phyloP scores from a whole-genome alignment of 768 basidiomycete genomes.

The Tulasnella sp. region DNA sequence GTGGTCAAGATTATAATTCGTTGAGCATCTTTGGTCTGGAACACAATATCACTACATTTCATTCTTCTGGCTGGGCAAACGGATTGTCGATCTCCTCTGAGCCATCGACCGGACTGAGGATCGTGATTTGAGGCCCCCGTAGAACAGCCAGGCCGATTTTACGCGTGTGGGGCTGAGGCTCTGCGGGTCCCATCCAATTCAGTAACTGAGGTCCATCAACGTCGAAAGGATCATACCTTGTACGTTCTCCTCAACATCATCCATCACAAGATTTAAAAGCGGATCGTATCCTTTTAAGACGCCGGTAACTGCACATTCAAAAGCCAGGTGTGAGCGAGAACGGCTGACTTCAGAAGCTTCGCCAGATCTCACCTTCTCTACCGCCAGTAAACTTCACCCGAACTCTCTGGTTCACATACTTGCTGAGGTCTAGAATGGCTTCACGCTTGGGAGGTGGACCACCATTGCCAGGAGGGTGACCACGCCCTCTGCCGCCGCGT shows the following conservation, averaged over 20 bases:
- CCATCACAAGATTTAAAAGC: conserved; percentile 90
- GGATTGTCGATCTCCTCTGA: conserved; percentile 91
- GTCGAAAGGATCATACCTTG: conserved; percentile 39
- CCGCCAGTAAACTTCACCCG: conserved; percentile 98
- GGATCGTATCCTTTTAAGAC: conserved; percentile 94
- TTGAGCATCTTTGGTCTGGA: too few relatives aligned
- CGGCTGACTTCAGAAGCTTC: background rate
- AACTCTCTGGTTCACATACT: conserved; percentile 87
- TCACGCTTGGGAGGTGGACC: conserved; percentile 56
- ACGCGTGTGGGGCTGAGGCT: conserved; percentile 48
- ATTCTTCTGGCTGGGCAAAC: conserved; percentile 35
- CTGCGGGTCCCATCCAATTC: conserved; percentile 29
- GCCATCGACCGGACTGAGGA: conserved; percentile 90
- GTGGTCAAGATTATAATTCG: too few relatives aligned
- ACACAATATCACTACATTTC: too few relatives aligned
- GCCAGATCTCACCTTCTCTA: conserved; percentile 57
- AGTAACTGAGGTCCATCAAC: background rate
- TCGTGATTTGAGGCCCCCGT: conserved; percentile 86
- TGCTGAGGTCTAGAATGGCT: conserved; percentile 89
- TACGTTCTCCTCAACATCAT: conserved; percentile 82
- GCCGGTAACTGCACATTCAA: conserved; percentile 56
- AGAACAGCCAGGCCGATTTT: conserved; percentile 75
- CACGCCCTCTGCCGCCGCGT: too few relatives aligned
- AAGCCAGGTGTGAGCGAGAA: background rate
- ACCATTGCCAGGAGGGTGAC: too few relatives aligned